Base-by-base conservation (phyloP, 2,329 filamentous ascomycete genomes). In the Leptoxyphium fumago region DNA sequence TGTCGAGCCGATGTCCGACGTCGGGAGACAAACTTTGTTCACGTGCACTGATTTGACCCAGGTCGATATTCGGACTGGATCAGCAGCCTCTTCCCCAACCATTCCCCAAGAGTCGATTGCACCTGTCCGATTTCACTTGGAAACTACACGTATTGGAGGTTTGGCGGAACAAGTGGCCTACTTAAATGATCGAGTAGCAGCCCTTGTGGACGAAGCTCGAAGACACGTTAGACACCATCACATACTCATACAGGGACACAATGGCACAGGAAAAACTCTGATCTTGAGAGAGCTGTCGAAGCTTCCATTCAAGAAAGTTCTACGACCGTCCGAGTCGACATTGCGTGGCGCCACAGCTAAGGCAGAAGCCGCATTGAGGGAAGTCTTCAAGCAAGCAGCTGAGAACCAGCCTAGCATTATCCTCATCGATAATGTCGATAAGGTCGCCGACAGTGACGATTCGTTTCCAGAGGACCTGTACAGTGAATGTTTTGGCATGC, bases 181-280 rank as follows among this genome's bases (percentile, higher is more conserved):
- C 43, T 72, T 94, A 48, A 89, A 93, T 58, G 60, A 68, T 32
- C 77, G 79, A 42, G 69, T 94, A 18, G 51, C 52, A 26, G 48
- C 55, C 26, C 54, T 68, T 15, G 49, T 57, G 38, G 58, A 59
- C 21, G 43, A 48, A 15, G 21, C 17, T 29, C 21, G 21, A 15
- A 40, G 13, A 13, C 11, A 13, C 6, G 18, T 14, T 18, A 30
- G 41, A 38, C 49, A 54, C 18, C 42, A 34, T 74, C 78, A 77
- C 0, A 72, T 91, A 30, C 71, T 91, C 18, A 69, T 95, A 4
- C 80, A 93, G 58, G 89, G 89, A 11, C 80, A 84, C 14, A 76
- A 77, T 48, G 88, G 89, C 10, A 93, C 84, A 0, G 89, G 89
- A 18, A 95, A 95, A 65, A 82, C 78, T 0, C 72, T 82, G 50